Base-by-base conservation (phyloP, 352 stramenopile species). In the Phytopythium vexans region DNA sequence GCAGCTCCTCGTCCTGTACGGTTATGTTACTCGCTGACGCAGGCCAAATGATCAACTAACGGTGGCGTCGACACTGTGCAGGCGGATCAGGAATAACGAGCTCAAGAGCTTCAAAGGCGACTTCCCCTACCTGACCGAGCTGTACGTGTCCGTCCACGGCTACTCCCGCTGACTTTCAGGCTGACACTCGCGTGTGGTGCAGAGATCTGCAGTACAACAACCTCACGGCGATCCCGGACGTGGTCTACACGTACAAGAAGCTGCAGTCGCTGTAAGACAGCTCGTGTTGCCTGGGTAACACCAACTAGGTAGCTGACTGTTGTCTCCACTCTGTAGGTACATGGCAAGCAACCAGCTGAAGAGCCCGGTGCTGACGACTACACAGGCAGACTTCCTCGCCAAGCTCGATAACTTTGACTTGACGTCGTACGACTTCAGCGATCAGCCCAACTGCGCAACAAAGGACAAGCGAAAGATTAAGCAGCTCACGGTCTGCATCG, bases 201-300 rank as follows among this genome's bases (percentile, higher is more conserved):
- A 72, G 64, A 14, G 40, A 60, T 11, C 53, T 72, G 27, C 16
- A 16, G 3, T 34, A 49, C 35, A 72, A 69, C 64, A 66, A 69
- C 14, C 48, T 72, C 36, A 66, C 56, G 6, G 56, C 54, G 53
- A 62, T 72, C 14, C 64, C 64, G 3, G 49, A 47, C 8, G 41
- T 60, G 32, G 61, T 72, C 40, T 72, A 57, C 42, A 72, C 41
- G 3, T 52, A 66, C 49, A 49, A 35, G 6, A 62, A 50, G 14
- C 47, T 72, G 35, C 55, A 39, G 4, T 54, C 47, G 33, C 38
- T 69, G 40, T 66, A 62, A 47, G 47, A 47, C 6, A 8, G 12
- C 15, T 12, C 21, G 3, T 31, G 12, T 1, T 52, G 14, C 36
- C 14, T 35, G 11, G 3, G 12, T 31, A 14, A n/a, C 31, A 33